phyloP scores from a whole-genome alignment of 164 flowering plant species.

The Magnolia kwangsiensis region DNA sequence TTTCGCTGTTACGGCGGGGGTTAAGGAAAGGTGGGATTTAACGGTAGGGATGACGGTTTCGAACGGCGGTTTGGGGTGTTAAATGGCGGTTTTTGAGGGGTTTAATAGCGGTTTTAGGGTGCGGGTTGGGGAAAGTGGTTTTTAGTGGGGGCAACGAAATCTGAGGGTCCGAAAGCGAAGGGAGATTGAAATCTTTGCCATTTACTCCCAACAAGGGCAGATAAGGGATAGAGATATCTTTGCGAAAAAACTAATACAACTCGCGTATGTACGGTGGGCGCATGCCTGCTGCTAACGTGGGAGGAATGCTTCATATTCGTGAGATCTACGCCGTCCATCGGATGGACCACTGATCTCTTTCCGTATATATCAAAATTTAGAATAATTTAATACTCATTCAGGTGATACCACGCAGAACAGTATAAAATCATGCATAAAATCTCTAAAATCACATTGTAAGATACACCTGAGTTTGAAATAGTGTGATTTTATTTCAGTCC shows the following conservation, averaged over 20 bases:
- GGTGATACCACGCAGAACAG: no score
- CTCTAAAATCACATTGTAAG: no score
- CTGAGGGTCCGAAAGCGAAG: slow-evolving; percentile 7
- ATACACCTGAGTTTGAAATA: no score
- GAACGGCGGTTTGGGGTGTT: background rate
- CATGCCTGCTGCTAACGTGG: background rate
- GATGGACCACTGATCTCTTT: background rate
- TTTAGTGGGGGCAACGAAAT: background rate
- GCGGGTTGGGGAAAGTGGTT: background rate
- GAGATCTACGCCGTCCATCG: background rate
- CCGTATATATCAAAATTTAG: background rate
- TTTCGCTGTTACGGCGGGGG: background rate
- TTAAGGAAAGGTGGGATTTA: background rate
- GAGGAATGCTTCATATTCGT: background rate
- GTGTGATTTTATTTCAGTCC: no score
- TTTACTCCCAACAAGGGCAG: slow-evolving; percentile 2
- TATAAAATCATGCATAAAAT: no score
- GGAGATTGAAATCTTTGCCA: slow-evolving; percentile 11
- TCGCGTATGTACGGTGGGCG: background rate
- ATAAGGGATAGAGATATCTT: background rate
- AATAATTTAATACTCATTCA: no score
- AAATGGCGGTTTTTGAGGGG: background rate
- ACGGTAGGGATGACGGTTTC: background rate
- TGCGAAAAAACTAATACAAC: background rate
- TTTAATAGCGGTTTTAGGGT: background rate